phyloP scores from a whole-genome alignment of 176 grass and related monocot species.

The Bolboschoenus planiculmis region DNA sequence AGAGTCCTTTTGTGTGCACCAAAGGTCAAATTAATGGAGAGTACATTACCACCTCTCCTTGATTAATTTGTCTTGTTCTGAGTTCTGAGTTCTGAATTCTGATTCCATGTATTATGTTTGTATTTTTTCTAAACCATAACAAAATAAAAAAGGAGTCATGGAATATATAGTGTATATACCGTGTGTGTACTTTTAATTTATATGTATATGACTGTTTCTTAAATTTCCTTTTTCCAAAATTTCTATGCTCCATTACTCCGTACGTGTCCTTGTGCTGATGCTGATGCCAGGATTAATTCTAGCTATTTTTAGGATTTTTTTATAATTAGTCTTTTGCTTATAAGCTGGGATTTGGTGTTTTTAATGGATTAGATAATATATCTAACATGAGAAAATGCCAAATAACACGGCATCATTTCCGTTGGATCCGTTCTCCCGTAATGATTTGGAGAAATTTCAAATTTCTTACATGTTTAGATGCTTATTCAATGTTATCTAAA shows the following conservation, averaged over 20 bases:
- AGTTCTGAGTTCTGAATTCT: neutral
- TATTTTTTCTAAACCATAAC: slow-evolving; percentile 8
- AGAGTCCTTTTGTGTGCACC: neutral
- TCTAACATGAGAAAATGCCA: neutral
- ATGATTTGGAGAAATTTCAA: neutral
- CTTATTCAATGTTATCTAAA: neutral
- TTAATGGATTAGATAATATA: neutral
- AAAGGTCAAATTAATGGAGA: neutral
- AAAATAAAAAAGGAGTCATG: neutral
- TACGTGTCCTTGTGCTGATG: neutral
- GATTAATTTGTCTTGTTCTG: neutral
- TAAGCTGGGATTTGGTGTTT: neutral
- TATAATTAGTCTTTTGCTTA: neutral
- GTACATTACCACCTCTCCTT: neutral
- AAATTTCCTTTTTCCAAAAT: neutral
- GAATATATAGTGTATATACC: neutral
- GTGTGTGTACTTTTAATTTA: neutral
- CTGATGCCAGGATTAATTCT: neutral
- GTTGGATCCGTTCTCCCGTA: neutral
- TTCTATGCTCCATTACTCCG: neutral
- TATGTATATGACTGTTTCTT: neutral
- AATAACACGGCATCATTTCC: neutral
- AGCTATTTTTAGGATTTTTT: neutral
- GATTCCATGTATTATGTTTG: neutral
- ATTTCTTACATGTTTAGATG: neutral